A percentile compares a stretch with the other conserved stretches of the same genome.
These are phyloP conservation scores for Epicoccum nigrum DNA, from an alignment of 2,329 filamentous ascomycete genomes.

Conservation along the genomic window DNA sequence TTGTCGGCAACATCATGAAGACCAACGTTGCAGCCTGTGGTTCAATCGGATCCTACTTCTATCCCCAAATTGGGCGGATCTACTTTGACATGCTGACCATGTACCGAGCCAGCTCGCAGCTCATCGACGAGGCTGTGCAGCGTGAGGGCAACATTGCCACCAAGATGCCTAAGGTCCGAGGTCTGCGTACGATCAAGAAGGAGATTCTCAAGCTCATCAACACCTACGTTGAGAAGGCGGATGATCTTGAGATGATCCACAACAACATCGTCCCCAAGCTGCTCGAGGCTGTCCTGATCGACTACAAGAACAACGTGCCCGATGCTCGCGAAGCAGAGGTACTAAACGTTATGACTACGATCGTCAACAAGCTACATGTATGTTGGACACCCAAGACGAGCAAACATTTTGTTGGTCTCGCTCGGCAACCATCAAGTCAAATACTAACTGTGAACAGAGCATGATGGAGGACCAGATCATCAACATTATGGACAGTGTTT, in stretches of 20 bases:
- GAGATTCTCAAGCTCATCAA: conserved; percentile 98
- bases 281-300: conserved; percentile 88
- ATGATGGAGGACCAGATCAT: conserved; percentile 99
- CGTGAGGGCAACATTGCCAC: conserved; percentile 92
- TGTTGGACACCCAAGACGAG: conserved; percentile 63
- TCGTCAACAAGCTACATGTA: conserved; percentile 95
- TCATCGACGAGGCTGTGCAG: conserved; percentile 92
- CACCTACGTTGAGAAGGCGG: conserved; percentile 96
- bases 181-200: conserved; percentile 97
- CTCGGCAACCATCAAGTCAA: conserved; percentile 18
- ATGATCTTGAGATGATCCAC: conserved; percentile 92
- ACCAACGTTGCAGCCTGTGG: conserved; percentile 98
- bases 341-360: conserved; percentile 94
- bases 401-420: conserved; percentile 55
- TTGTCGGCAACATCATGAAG: conserved; percentile 99
- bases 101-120: conserved; percentile 95
- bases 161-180: conserved; percentile 95
- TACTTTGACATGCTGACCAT: conserved; percentile 99
- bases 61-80: conserved; percentile 95
- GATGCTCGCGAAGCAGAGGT: conserved; percentile 97
- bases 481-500: conserved; percentile 97
- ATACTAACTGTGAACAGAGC: conserved; percentile 59
- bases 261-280: conserved; percentile 94
- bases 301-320: conserved; percentile 96
- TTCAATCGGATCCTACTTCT: conserved; percentile 96